These are phyloP conservation scores for Colletotrichum agaves DNA, from an alignment of 2,329 filamentous ascomycete species.

Conservation along the genomic window DNA sequence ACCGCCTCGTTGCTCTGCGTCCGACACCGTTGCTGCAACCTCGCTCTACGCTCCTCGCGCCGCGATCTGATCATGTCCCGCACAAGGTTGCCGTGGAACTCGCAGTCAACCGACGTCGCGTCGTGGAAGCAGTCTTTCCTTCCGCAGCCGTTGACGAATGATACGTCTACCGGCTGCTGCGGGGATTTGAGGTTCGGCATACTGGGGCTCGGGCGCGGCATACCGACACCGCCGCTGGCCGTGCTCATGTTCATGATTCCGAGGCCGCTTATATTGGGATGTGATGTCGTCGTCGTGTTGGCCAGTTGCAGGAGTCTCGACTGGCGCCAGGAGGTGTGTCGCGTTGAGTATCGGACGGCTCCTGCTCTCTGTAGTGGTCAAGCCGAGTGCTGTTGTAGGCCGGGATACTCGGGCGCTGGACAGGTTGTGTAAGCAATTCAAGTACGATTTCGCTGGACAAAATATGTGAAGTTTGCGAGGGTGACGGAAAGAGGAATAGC, in stretches of 20 bases:
- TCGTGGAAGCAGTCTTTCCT: conserved; percentile 25
- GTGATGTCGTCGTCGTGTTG: neutral
- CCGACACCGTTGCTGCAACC: conserved; percentile 28
- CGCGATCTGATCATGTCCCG: conserved; percentile 33
- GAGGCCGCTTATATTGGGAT: neutral
- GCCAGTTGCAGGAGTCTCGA: neutral
- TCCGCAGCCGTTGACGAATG: conserved; percentile 10
- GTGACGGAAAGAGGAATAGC: neutral
- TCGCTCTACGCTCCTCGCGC: conserved; percentile 26
- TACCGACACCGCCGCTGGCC: neutral
- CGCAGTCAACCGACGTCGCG: conserved; percentile 10
- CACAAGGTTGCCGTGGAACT: conserved; percentile 24
- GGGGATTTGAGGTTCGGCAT: conserved; percentile 15
- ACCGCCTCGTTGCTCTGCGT: conserved; percentile 21
- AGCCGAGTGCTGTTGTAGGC: neutral
- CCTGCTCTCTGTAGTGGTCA: conserved; percentile 9
- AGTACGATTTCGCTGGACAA: neutral
- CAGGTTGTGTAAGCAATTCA: neutral
- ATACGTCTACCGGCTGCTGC: neutral
- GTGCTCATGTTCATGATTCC: neutral
- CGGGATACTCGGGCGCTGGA: conserved; percentile 3
- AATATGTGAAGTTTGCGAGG: neutral
- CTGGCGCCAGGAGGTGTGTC: neutral
- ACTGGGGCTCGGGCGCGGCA: neutral
- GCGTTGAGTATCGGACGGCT: conserved; percentile 1